phyloP scores from a whole-genome alignment of 23 red algal genomes.

The Pyropia yezoensis region DNA sequence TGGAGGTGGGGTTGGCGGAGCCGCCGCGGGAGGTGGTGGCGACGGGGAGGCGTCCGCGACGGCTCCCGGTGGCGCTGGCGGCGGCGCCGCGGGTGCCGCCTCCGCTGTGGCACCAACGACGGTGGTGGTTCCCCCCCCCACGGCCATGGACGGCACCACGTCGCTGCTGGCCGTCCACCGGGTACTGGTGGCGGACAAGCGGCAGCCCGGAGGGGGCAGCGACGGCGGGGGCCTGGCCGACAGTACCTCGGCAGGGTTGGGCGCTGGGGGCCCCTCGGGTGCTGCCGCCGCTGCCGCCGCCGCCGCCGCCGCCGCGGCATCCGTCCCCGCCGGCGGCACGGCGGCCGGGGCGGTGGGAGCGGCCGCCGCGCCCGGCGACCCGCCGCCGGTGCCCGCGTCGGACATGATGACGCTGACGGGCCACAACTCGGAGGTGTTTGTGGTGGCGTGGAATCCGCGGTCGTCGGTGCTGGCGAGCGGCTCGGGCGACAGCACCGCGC shows the following conservation, averaged over 20 bases:
- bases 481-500: constrained; percentile 82
- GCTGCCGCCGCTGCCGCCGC: background rate
- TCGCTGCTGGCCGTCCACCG: constrained; percentile 72
- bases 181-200: constrained; percentile 11
- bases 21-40: too few species aligned
- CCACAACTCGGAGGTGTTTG: constrained; percentile 87
- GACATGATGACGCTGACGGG: constrained; percentile 62
- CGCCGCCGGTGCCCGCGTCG: constrained; percentile 6
- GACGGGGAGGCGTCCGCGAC: too few species aligned
- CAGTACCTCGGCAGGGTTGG: background rate
- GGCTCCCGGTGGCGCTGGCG: too few species aligned
- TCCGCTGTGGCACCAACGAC: too few species aligned
- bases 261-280: background rate
- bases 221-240: background rate
- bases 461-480: constrained; percentile 66
- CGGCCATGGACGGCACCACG: constrained; percentile 50
- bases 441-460: constrained; percentile 86
- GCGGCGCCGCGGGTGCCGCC: too few species aligned
- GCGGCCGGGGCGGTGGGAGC: background rate
- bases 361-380: background rate
- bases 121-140: too few species aligned
- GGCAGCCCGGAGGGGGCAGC: background rate
- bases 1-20: too few species aligned
- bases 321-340: constrained; percentile 3
- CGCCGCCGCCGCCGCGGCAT: background rate